Evolutionary conservation across 2,329 filamentous ascomycete species (phyloP), one percentile per base, ranked within the genome.

Genomic region (Penicillium aurantiogriseum): DNA sequence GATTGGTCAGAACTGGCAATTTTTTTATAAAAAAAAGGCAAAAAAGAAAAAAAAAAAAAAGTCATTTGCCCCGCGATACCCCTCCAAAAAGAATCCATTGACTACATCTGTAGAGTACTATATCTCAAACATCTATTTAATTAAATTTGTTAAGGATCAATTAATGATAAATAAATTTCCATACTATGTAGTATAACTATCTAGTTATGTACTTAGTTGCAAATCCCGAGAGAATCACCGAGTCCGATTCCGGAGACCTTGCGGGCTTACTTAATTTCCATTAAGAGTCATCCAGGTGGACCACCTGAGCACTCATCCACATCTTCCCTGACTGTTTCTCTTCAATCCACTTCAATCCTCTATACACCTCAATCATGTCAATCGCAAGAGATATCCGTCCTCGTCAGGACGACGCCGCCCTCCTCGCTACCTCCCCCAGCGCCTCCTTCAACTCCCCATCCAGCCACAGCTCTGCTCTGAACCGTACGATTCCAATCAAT

Each of bases 371-470:
- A 68, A 63, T 54, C 51, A 67, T 73, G 69, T 60, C 71, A 21
- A 63, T 69, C 55, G 65, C 74, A 51, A 71, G 62, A 67, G 73
- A 76, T 59, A 77, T 76, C 51, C 67, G 66, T 56, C 56, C 63
- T 51, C 67, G 61, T 46, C 61, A 66, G 56, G 69, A 68, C 54
- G 69, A 69, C 8, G 57, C 69, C 31, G 57, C 82, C 79, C 82
- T 84, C 70, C 78, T 92, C 61, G 92, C 89, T 33, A 86, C 85
- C 47, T 94, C 91, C 53, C 92, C 93, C 29, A 83, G 81, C 46
- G 81, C 88, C 45, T 85, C 85, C 51, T 92, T 94, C 75, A 83
- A 89, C 71, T 92, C 90, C 63, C 88, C 86, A 36, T 83, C 86
- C 58, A 88, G 87, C 77, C 83, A 83, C 77, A 80, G 77, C 62